Evolutionary conservation across 257 asterid species (phyloP).

Genomic region (Nicotiana attenuata): DNA sequence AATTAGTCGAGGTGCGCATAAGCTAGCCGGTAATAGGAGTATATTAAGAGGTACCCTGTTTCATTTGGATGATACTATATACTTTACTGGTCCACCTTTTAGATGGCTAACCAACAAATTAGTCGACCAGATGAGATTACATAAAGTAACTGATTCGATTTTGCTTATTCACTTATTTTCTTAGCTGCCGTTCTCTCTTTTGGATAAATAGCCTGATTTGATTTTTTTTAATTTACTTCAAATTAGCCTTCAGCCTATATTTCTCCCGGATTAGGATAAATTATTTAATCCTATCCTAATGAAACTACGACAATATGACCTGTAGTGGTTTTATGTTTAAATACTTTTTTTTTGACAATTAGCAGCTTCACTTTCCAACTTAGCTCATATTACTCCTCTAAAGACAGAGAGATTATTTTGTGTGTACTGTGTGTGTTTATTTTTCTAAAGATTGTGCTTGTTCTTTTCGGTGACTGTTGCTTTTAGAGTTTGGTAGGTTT

Average conservation of each 20-base stretch:
- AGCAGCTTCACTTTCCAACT: not conserved
- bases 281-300: not conserved
- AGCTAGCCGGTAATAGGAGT: not conserved
- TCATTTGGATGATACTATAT: not conserved
- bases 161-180: not conserved
- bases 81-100: slow-evolving; percentile 12
- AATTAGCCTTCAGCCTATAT: not conserved
- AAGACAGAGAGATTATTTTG: not conserved
- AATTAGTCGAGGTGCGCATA: too few species aligned
- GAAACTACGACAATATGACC: too few species aligned
- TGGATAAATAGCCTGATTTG: not conserved
- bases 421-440: not conserved
- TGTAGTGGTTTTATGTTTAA: too few species aligned
- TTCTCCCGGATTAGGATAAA: not conserved
- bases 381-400: not conserved
- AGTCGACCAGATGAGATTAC: not conserved
- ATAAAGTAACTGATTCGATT: not conserved
- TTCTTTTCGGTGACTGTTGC: not conserved
- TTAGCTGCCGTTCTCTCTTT: not conserved
- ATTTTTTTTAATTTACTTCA: not conserved
- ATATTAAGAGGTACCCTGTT: slow-evolving; percentile 6
- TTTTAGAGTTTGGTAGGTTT: not conserved
- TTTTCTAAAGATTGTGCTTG: not conserved
- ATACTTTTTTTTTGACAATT: too few species aligned
- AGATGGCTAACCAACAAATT: slow-evolving; percentile 3